These are phyloP conservation scores for Didymella arachidicola DNA, from an alignment of 2,329 filamentous ascomycete genomes.

Conservation along the genomic window DNA sequence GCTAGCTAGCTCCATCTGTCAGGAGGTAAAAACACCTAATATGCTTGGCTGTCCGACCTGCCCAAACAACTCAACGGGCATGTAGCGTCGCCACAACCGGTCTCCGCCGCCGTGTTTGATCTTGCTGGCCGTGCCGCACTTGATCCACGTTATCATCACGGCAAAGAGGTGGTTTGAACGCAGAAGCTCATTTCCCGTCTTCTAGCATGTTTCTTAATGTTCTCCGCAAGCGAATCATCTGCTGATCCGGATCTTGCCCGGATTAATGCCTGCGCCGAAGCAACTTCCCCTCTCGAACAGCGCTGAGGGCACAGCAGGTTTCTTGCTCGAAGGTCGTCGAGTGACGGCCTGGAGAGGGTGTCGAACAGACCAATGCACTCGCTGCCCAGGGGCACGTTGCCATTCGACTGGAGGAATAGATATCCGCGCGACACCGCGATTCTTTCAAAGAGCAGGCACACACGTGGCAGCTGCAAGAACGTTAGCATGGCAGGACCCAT, in stretches of 20 bases:
- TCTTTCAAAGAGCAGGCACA: slow-evolving; percentile 20
- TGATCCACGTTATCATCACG: slow-evolving; percentile 9
- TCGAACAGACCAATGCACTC: not conserved
- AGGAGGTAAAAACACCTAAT: slow-evolving; percentile 6
- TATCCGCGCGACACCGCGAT: not conserved
- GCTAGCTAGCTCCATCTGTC: not conserved
- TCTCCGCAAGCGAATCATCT: slow-evolving; percentile 16
- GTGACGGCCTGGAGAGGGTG: not conserved
- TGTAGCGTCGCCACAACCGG: slow-evolving; percentile 19
- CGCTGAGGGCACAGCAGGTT: slow-evolving; percentile 6
- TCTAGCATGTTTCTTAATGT: slow-evolving; percentile 23
- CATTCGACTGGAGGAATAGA: not conserved
- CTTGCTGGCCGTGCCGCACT: slow-evolving; percentile 8
- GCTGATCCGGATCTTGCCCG: slow-evolving; percentile 14
- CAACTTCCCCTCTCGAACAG: slow-evolving; percentile 8
- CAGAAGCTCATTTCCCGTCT: slow-evolving; percentile 20
- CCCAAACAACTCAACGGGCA: not conserved
- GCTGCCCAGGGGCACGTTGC: slow-evolving; percentile 1
- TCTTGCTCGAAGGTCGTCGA: slow-evolving; percentile 1
- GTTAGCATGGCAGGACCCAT: slow-evolving; percentile 31
- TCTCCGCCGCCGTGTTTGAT: not conserved
- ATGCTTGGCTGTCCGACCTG: slow-evolving; percentile 16
- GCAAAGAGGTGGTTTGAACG: slow-evolving; percentile 2
- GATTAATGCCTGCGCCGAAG: slow-evolving; percentile 8
- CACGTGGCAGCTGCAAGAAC: slow-evolving; percentile 46